Percentiles rank a stretch among this genome's conserved stretches.
Evolutionary conservation across 345 rosid species (phyloP).

Genomic region (Melaleuca alternifolia): DNA sequence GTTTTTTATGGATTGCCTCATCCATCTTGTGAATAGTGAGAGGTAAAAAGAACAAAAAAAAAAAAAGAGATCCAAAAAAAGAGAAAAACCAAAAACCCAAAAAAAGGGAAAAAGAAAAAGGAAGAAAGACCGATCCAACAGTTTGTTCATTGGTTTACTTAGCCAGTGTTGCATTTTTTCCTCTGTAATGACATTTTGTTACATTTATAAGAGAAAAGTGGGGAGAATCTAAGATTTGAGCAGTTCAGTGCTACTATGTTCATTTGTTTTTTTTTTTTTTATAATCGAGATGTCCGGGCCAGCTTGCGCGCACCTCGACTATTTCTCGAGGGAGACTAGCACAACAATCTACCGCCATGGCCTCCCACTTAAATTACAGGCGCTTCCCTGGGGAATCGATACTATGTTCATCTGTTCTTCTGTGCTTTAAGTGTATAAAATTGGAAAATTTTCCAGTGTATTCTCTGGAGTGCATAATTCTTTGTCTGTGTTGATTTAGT

Average conservation of each 20-base stretch:
- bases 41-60: neutral
- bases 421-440: neutral
- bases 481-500: neutral
- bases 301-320: too few species aligned
- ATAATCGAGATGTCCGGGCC: too few species aligned
- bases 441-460: neutral
- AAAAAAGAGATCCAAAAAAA: neutral
- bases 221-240: neutral
- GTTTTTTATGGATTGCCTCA: slow-evolving; percentile 8
- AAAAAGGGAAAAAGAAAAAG: neutral
- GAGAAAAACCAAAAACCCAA: neutral
- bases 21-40: neutral
- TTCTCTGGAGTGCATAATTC: neutral
- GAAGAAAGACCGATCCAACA: neutral
- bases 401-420: neutral
- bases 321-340: too few species aligned
- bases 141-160: neutral
- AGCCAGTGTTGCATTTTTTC: neutral
- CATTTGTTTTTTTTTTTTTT: too few species aligned
- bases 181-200: neutral
- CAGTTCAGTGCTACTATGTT: neutral
- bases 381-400: too few species aligned
- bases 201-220: neutral
- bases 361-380: too few species aligned
- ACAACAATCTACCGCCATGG: too few species aligned